Conservation (phyloP, 2,329 filamentous ascomycete genomes). For the Trichoderma pleuroti region DNA sequence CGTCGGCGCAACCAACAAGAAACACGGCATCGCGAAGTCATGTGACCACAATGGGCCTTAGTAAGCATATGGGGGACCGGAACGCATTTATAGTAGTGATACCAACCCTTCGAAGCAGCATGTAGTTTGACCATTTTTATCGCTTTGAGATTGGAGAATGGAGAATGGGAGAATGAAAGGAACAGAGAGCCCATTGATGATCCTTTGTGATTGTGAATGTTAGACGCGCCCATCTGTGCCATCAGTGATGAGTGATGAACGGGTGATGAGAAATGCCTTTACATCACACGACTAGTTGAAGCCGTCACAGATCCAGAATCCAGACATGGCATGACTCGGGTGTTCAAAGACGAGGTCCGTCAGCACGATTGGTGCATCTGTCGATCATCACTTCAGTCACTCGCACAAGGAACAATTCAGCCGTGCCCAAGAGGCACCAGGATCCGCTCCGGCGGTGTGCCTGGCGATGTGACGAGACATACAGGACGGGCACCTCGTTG, state of each 20-base stretch:
- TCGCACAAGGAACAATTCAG: neutral
- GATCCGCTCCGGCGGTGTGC: conserved; percentile 10
- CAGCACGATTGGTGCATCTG: neutral
- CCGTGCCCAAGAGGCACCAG: neutral
- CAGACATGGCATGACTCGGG: neutral
- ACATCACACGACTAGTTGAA: conserved; percentile 4
- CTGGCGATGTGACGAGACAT: conserved; percentile 12
- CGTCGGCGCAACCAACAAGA: neutral
- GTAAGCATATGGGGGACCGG: neutral
- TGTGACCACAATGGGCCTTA: conserved; percentile 15
- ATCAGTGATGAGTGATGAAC: neutral
- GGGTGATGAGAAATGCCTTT: neutral
- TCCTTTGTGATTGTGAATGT: neutral
- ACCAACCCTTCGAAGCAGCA: neutral
- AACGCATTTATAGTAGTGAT: too few species aligned
- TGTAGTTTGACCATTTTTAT: neutral
- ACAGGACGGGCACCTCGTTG: conserved; percentile 7
- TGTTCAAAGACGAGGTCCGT: neutral
- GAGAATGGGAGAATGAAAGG: neutral
- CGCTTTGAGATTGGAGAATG: neutral
- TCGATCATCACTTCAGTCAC: neutral
- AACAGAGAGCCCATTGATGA: neutral
- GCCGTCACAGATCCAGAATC: neutral
- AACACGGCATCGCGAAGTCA: conserved; percentile 22
- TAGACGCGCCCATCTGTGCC: neutral